Percentiles rank a stretch among this genome's conserved stretches.
Conservation (phyloP, 2,329 filamentous ascomycete species). For the Diplodia scrobiculata region DNA sequence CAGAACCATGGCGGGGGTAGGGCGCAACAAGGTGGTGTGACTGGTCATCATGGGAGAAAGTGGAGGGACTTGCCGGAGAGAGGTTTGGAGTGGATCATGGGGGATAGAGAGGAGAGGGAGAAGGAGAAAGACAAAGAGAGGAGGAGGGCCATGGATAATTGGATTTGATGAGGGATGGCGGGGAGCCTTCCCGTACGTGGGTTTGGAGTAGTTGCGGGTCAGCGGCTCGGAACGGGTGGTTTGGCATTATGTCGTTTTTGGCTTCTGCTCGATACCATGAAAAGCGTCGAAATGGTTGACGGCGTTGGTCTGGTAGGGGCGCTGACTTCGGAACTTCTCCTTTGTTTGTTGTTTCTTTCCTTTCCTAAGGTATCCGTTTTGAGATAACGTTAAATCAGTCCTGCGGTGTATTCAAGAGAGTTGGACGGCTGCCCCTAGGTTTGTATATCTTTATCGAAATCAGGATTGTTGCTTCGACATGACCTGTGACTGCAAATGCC, state of each 20-base stretch:
- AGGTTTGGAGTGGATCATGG: slow-evolving; percentile 43
- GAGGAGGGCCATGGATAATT: slow-evolving; percentile 23
- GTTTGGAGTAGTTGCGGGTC: background rate
- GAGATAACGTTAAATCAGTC: background rate
- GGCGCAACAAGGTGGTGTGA: background rate
- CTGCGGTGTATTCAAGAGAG: background rate
- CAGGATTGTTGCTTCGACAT: background rate
- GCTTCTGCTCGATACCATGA: slow-evolving; percentile 11
- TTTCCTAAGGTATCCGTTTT: background rate
- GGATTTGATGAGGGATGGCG: slow-evolving; percentile 4
- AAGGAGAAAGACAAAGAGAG: slow-evolving; percentile 34
- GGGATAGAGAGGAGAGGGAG: slow-evolving; percentile 33
- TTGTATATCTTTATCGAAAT: background rate
- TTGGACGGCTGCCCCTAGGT: background rate
- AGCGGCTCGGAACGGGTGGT: background rate
- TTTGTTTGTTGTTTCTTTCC: background rate
- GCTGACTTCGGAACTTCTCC: background rate
- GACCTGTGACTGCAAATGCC: background rate
- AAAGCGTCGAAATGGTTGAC: background rate
- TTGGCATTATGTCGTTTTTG: background rate
- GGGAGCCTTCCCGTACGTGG: background rate
- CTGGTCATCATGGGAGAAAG: background rate
- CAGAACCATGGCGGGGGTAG: background rate
- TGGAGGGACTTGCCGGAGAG: slow-evolving; percentile 33
- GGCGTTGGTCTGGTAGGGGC: background rate